Base-by-base conservation (phyloP, 495 filamentous ascomycete species). In the Aspergillus hancockii region DNA sequence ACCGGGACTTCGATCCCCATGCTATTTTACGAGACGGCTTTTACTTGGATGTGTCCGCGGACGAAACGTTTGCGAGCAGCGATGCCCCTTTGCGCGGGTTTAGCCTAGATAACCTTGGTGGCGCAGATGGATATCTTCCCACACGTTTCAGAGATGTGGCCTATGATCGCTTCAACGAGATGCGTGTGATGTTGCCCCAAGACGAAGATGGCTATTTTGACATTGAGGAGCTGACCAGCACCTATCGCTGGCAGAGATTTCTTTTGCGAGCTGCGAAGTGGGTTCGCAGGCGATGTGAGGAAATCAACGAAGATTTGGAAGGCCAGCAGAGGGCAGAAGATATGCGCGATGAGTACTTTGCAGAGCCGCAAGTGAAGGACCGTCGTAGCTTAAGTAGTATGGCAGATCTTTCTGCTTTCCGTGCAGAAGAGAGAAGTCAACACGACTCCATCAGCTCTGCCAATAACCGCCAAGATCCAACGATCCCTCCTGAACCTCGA, bases 91-190 rank as follows among this genome's bases (percentile, higher is more conserved):
- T 78, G 45, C 71, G 75, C 2, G 77, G 75, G 0, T 78, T 80
- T 55, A 59, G 65, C 16, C 46, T 75, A 25, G 50, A 47, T 9
- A 47, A 52, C 0, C 67, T 77, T 9, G 34, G 69, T 10, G 68
- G 75, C 32, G 59, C 61, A 0, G 64, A 74, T 40, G 69, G 71
- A n/a, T 55, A 59, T 55, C 70, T 80, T 47, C 75, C 77, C 3
- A 60, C 64, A 19, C 43, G 45, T 6, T 68, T 70, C 41, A 62
- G 63, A 21, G 64, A 71, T 12, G 58, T 60, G 21, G 73, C 74
- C n/a, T 57, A 63, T 21, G 67, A 76, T n/a, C 67, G 69, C 0
- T 62, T 71, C 53, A 58, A 63, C 4, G 74, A 77, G 0, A 69
- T 80, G 36, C 58, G 66, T 13, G 47, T 65, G 2, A 46, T 59